Percentiles rank a stretch among this genome's conserved stretches.
phyloP scores from a whole-genome alignment of 2,329 filamentous ascomycete genomes.

The Xylariales sp. region DNA sequence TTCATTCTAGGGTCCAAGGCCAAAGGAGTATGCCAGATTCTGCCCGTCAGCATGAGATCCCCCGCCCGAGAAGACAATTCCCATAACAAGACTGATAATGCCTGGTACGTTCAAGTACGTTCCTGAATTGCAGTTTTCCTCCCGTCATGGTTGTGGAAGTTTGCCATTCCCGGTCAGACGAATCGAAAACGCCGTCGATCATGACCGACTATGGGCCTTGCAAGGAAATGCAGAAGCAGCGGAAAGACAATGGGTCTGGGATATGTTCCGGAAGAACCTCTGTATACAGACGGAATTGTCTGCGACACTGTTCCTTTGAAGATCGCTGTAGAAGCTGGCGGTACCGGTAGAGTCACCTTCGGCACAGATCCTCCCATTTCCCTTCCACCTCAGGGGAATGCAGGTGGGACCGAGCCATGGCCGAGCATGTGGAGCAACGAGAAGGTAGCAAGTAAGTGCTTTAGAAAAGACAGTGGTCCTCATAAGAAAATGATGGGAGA shows the following conservation, averaged over 20 bases:
- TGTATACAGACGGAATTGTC: conserved; percentile 83
- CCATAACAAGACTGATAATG: conserved; percentile 82
- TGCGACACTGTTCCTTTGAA: conserved; percentile 70
- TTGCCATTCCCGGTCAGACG: conserved; percentile 82
- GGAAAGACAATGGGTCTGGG: conserved; percentile 46
- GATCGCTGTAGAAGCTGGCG: conserved; percentile 64
- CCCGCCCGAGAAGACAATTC: conserved; percentile 87
- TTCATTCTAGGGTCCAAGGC: conserved; percentile 71
- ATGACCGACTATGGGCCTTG: conserved; percentile 70
- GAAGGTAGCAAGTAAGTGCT: conserved; percentile 21
- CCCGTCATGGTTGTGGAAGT: conserved; percentile 85
- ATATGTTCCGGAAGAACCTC: conserved; percentile 62
- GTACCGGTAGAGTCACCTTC: conserved; percentile 69
- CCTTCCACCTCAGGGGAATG: conserved; percentile 61
- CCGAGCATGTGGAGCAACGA: conserved; percentile 60
- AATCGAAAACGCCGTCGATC: conserved; percentile 79
- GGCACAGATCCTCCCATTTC: conserved; percentile 84
- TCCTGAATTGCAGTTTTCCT: conserved; percentile 62
- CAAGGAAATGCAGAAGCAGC: conserved; percentile 50
- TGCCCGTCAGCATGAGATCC: conserved; percentile 83
- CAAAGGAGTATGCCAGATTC: conserved; percentile 73
- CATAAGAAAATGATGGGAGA: conserved; percentile 25
- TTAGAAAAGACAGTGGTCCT: conserved; percentile 20
- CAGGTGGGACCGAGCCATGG: conserved; percentile 53
- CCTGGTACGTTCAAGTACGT: conserved; percentile 78